phyloP scores from a whole-genome alignment of 1,139 yeast genomes.

The Pneumocystis wakefieldiae region DNA sequence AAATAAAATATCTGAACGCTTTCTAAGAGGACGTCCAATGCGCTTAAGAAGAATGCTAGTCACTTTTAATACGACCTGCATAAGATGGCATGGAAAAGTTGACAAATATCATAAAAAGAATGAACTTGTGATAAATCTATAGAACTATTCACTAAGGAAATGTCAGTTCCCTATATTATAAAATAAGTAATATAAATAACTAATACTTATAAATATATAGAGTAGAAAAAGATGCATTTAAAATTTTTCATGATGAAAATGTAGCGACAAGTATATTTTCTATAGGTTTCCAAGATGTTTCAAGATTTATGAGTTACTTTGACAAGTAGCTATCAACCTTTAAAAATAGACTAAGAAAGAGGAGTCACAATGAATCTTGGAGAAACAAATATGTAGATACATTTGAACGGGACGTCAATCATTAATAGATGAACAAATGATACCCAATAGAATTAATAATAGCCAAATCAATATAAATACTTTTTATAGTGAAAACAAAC shows the following conservation, averaged over 20 bases:
- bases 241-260: conserved; percentile 18
- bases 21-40: conserved; percentile 15
- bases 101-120: neutral
- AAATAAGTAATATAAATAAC: conserved; percentile 16
- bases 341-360: neutral
- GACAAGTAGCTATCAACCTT: neutral
- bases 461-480: neutral
- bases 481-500: conserved; percentile 14
- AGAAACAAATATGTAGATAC: neutral
- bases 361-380: neutral
- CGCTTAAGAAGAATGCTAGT: conserved; percentile 20
- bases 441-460: neutral
- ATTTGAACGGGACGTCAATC: conserved; percentile 11
- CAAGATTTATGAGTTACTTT: neutral
- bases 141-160: conserved; percentile 16
- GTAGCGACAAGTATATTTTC: conserved; percentile 14
- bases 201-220: neutral
- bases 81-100: conserved; percentile 14
- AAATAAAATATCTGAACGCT: conserved; percentile 19
- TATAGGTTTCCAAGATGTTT: conserved; percentile 3
- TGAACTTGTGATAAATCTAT: conserved; percentile 2
- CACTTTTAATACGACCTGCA: conserved; percentile 16
- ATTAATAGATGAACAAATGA: conserved; percentile 15
- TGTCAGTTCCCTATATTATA: conserved; percentile 20
- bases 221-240: conserved; percentile 13